phyloP scores from a whole-genome alignment of 257 asterid species.

The Leonotis leonurus region DNA sequence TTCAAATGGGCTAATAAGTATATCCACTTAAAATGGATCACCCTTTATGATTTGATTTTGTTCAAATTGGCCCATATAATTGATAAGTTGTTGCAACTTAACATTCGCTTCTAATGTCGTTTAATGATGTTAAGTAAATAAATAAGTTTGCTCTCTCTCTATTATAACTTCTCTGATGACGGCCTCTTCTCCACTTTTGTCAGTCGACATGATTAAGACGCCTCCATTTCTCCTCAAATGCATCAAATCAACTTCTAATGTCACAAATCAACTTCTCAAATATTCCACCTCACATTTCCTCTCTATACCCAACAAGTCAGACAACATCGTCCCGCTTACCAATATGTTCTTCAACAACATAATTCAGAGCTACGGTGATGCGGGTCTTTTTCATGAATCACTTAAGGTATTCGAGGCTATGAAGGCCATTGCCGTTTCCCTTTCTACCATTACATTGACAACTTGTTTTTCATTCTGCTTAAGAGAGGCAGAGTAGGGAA shows the following conservation, averaged over 20 bases:
- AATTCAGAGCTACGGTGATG: slow-evolving; percentile 65
- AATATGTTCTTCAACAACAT: slow-evolving; percentile 61
- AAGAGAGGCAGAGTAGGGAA: slow-evolving; percentile 61
- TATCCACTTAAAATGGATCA: no score
- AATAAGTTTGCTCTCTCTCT: no score
- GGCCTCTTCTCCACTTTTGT: neutral
- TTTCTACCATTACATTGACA: slow-evolving; percentile 61
- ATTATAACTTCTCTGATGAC: neutral
- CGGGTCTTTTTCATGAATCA: slow-evolving; percentile 68
- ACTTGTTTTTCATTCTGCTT: slow-evolving; percentile 46
- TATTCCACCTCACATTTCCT: slow-evolving; percentile 34
- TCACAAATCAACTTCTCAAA: slow-evolving; percentile 6
- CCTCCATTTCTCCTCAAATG: neutral
- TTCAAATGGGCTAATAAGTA: no score
- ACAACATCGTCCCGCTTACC: slow-evolving; percentile 35
- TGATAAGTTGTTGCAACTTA: no score
- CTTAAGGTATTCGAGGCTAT: slow-evolving; percentile 46
- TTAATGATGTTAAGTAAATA: no score
- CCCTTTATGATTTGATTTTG: no score
- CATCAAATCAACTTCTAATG: slow-evolving; percentile 10
- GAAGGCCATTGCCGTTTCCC: slow-evolving; percentile 67
- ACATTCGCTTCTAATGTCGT: no score
- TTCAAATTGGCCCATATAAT: no score
- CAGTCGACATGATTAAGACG: neutral
- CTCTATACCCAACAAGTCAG: slow-evolving; percentile 54